Evolutionary conservation across 805 yeast genomes (phyloP), one percentile per base, ranked within the genome.

Genomic region (Starmerella bombicola): DNA sequence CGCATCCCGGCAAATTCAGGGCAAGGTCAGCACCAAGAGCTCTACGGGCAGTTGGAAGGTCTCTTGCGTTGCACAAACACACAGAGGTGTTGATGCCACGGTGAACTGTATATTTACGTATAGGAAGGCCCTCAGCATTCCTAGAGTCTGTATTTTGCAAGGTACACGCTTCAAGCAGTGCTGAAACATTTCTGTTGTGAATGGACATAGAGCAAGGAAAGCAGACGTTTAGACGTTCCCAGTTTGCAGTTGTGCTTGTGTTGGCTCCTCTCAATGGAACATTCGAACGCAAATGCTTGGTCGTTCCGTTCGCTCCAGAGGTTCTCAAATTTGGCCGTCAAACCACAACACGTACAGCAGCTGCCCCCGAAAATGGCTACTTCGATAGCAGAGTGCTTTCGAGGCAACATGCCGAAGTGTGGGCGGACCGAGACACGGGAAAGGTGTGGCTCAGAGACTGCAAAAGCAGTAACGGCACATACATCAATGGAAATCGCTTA

Each of bases 391-490:
- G 97, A 22, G 97, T 93, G 9, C 69, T 91, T 34, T 78, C 93
- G 16, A 67, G 99, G 49, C 91, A 82, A 55, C 99, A 91, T 62
- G 99, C 99, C 0, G 88, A 82, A 53, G 63, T 91, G 47, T 82
- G 73, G 65, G 73, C 85, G 28, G 91, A 82, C 50, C 66, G 73
- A 15, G 59, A 59, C 20, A 61, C 65, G 4, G 85, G 86, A 4
- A 70, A 70, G 44, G 68, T 93, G 17, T 83, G 69, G 68, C 70
- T 91, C 20, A 74, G 78, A 50, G 99, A 91, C 62, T 70, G 85
- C 55, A 84, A 85, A 42, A 80, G 93, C 2, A 80, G 95, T 19
- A 91, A 91, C 60, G 99, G 99, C 8, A 88, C 98, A 0, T 93
- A 80, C 58, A 73, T 91, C 36, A 91, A 91, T 58, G 82, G 77